A percentile compares a stretch with the other conserved stretches of the same genome.
Evolutionary conservation across 352 stramenopile species (phyloP).

Genomic region (Pythium myriotylum): DNA sequence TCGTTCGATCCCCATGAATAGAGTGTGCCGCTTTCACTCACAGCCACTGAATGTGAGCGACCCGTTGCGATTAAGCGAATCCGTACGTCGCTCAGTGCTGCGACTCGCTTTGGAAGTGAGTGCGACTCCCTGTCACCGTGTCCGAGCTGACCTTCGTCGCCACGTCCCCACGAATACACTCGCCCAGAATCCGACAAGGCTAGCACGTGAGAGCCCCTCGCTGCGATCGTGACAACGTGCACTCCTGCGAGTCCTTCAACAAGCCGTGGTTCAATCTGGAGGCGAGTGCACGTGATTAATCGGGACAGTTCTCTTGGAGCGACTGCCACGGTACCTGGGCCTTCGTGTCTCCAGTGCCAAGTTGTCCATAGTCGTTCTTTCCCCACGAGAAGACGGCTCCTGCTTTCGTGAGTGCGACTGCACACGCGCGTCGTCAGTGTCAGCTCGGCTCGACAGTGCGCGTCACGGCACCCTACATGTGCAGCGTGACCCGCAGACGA

Average conservation of each 20-base stretch:
- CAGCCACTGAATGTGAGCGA: constrained; percentile 73
- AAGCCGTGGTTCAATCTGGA: constrained; percentile 35
- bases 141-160: constrained; percentile 74
- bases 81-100: constrained; percentile 16
- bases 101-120: constrained; percentile 22
- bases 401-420: constrained; percentile 33
- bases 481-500: constrained; percentile 47
- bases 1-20: constrained; percentile 46
- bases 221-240: constrained; percentile 44
- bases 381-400: constrained; percentile 45
- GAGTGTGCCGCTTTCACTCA: constrained; percentile 39
- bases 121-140: constrained; percentile 29
- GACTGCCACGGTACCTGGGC: constrained; percentile 20
- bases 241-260: constrained; percentile 33
- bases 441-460: no score
- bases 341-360: constrained; percentile 40
- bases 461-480: no score
- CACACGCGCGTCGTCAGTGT: constrained; percentile 1
- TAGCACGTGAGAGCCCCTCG: constrained; percentile 79
- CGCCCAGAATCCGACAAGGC: constrained; percentile 59
- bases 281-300: no score
- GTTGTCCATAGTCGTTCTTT: constrained; percentile 45
- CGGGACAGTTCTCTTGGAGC: no score
- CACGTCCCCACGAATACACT: constrained; percentile 88
- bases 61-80: constrained; percentile 32